phyloP scores from a whole-genome alignment of 2,329 filamentous ascomycete species.

The Leptographium radiaticola region DNA sequence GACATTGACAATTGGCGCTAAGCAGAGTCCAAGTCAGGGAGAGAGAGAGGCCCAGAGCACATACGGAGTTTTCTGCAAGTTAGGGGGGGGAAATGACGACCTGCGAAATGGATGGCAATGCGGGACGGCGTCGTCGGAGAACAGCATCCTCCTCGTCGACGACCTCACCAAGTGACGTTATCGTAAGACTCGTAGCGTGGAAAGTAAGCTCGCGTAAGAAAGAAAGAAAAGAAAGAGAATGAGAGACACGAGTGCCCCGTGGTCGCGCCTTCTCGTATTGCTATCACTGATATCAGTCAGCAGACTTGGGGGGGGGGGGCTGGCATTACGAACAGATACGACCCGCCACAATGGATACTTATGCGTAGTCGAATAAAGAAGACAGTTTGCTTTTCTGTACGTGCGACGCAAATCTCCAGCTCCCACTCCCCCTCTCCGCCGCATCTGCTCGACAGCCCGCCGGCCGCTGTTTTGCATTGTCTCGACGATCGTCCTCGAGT shows the following conservation, averaged over 20 bases:
- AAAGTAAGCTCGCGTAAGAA: background rate
- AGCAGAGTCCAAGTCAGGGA: too few species aligned
- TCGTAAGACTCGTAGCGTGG: too few species aligned
- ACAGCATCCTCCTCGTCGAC: too few species aligned
- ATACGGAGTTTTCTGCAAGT: too few species aligned
- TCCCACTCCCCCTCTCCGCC: background rate
- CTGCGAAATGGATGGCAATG: too few species aligned
- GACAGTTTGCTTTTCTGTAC: background rate
- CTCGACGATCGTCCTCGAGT: background rate
- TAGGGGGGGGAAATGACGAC: too few species aligned
- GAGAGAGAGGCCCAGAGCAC: too few species aligned
- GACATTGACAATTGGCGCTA: background rate
- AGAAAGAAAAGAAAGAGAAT: background rate
- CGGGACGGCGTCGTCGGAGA: too few species aligned
- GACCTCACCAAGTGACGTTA: too few species aligned
- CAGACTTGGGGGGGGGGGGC: too few species aligned
- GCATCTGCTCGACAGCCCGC: background rate
- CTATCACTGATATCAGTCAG: background rate
- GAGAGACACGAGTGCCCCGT: too few species aligned
- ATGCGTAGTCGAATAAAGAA: background rate
- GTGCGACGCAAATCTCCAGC: background rate
- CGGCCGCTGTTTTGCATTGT: background rate
- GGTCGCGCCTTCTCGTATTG: background rate
- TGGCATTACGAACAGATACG: background rate
- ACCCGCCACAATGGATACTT: conserved; percentile 1